These are phyloP conservation scores for Tolypocladium ophioglossoides DNA, from an alignment of 2,329 filamentous ascomycete species.

Conservation along the genomic window DNA sequence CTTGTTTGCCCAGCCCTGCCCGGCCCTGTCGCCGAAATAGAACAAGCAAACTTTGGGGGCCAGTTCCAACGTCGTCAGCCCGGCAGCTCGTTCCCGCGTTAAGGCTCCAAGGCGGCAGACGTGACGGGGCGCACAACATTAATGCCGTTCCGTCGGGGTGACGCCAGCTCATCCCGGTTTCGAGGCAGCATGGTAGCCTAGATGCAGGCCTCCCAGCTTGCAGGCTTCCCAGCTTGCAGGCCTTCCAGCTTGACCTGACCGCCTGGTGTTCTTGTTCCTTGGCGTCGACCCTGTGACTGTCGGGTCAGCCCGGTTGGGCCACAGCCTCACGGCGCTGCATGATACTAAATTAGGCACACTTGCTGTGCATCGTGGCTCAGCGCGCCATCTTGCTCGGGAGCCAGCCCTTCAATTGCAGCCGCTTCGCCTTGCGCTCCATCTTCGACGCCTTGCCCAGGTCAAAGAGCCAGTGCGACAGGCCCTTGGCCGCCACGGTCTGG, in stretches of 20 bases:
- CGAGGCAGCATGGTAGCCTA: background rate
- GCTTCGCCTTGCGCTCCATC: constrained; percentile 5
- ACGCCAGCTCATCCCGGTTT: background rate
- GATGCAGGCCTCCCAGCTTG: too few species aligned
- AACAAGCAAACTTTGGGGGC: background rate
- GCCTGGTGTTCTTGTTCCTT: background rate
- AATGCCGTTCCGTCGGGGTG: background rate
- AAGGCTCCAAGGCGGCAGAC: background rate
- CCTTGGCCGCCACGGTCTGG: constrained; percentile 22
- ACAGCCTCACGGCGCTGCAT: background rate
- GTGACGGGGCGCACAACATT: background rate
- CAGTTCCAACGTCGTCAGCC: background rate
- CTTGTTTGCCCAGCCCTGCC: too few species aligned
- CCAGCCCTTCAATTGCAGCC: constrained; percentile 11
- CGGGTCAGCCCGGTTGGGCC: background rate
- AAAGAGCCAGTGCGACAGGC: constrained; percentile 32
- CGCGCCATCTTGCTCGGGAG: constrained; percentile 13
- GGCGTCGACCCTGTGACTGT: too few species aligned
- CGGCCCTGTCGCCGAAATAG: background rate
- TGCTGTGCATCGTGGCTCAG: background rate
- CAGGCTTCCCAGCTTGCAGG: too few species aligned
- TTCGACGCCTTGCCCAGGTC: constrained; percentile 9
- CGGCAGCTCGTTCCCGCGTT: background rate
- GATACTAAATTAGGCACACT: background rate
- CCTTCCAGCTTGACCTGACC: background rate